A percentile compares a stretch with the other conserved stretches of the same genome.
These are phyloP conservation scores for Rhizopus delemar DNA, from an alignment of 371 early-diverging fungal species.

Conservation along the genomic window DNA sequence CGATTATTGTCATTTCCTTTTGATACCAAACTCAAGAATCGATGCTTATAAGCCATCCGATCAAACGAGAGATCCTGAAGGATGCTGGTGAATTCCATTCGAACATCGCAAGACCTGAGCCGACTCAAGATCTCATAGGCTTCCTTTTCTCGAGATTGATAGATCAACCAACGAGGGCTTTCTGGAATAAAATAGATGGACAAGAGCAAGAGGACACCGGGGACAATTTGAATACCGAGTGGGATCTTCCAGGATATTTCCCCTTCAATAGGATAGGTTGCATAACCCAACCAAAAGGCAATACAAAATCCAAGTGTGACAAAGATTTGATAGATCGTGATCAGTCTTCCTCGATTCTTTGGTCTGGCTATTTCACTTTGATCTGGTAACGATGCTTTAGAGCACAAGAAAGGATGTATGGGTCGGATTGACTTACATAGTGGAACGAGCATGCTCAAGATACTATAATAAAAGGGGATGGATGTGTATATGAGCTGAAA, in stretches of 20 bases:
- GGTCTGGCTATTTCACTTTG: constrained; percentile 88
- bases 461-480: constrained; percentile 13
- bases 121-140: constrained; percentile 69
- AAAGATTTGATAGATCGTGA: constrained; percentile 88
- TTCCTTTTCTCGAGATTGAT: constrained; percentile 64
- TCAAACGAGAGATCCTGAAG: constrained; percentile 74
- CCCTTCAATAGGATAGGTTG: constrained; percentile 21
- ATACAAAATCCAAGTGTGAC: constrained; percentile 68
- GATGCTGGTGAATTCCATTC: constrained; percentile 71
- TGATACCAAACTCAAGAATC: constrained; percentile 46
- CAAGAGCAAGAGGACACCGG: constrained; percentile 65
- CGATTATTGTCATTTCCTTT: constrained; percentile 58
- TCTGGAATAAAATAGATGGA: constrained; percentile 72
- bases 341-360: constrained; percentile 83
- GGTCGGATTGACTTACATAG: constrained; percentile 28
- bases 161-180: constrained; percentile 90
- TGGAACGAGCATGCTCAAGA: constrained; percentile 43
- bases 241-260: constrained; percentile 63
- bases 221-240: constrained; percentile 75
- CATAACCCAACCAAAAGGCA: constrained; percentile 48
- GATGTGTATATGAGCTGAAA: background rate
- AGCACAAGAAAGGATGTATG: no score
- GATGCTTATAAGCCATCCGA: constrained; percentile 67
- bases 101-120: constrained; percentile 51
- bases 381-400: constrained; percentile 33